Evolutionary conservation across 176 grass and related monocot species (phyloP), one percentile per base, ranked within the genome.

Genomic region (Cocos nucifera): DNA sequence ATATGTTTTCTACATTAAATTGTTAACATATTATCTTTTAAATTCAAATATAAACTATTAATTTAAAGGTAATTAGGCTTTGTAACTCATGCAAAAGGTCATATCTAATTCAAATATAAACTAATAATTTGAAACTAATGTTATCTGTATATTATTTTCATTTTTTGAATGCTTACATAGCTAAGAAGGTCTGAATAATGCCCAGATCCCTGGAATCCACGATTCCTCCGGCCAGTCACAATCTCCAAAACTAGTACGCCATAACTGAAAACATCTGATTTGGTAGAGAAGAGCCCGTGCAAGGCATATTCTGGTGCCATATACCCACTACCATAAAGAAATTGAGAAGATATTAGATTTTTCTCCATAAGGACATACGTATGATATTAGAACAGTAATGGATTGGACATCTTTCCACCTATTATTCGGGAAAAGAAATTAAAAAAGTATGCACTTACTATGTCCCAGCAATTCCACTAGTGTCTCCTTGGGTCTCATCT

Each of bases 291-390:
- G 22, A 84, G 54, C 4, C 86, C 86, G 64, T 75, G 70, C 0
- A 67, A 77, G 52, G 78, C 80, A n/a, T 89, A 89, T 44, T 84
- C 85, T 0, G 85, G 85, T 10, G 80, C 73, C 1, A 89, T 89
- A 56, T 89, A 89, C 9, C 85, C 85, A 44, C 85, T 89, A 67
- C 39, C 28, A 30, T 30, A 30, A 30, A 6, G 28, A 30, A 6
- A 30, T 30, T 8, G 1, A 30, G 28, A 30, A 30, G 28, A 6
- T 6, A 30, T 30, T 30, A 30, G 28, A 12, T 14, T 26, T 57
- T 57, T 30, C 28, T 30, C 28, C 28, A 30, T 0, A 5, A 30
- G 28, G 28, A 6, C 28, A 30, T 30, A 30, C 28, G 1, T 6
- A 30, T 30, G 28, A 30, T 30, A 30, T 30, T 6, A 30, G 28